Evolutionary conservation across 352 stramenopile species (phyloP).

Genomic region (Globisporangium recalcitrans): DNA sequence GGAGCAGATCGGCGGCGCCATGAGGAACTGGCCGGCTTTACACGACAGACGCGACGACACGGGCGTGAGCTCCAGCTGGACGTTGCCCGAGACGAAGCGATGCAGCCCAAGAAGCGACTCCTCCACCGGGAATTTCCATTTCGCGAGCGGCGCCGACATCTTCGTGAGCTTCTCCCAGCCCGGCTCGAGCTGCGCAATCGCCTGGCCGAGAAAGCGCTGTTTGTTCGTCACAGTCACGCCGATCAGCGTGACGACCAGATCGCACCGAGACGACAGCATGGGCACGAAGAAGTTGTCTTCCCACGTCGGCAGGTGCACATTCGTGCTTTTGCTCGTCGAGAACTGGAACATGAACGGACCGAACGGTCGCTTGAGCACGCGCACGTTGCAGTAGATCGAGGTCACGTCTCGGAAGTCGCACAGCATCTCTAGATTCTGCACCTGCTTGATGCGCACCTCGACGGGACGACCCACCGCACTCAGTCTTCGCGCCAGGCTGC

Average conservation of each 20-base stretch:
- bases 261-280: conserved; percentile 76
- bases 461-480: conserved; percentile 59
- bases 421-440: conserved; percentile 58
- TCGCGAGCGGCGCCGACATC: conserved; percentile 42
- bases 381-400: conserved; percentile 69
- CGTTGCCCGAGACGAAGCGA: conserved; percentile 55
- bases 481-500: conserved; percentile 28
- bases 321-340: conserved; percentile 45
- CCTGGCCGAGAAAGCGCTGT: conserved; percentile 64
- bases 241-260: conserved; percentile 73
- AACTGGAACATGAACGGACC: conserved; percentile 87
- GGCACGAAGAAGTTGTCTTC: conserved; percentile 70
- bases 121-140: conserved; percentile 80
- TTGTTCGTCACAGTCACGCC: conserved; percentile 50
- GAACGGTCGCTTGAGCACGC: conserved; percentile 83
- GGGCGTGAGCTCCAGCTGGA: conserved; percentile 53
- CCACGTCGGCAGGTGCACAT: conserved; percentile 57
- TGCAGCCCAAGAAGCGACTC: conserved; percentile 61
- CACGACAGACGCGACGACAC: conserved; percentile 54
- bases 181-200: conserved; percentile 45
- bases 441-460: conserved; percentile 43
- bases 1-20: conserved; percentile 42
- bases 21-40: conserved; percentile 73
- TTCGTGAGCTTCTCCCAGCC: conserved; percentile 53
- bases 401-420: conserved; percentile 71